Conservation (phyloP, 345 rosid species). For the Stellera chamaejasme region DNA sequence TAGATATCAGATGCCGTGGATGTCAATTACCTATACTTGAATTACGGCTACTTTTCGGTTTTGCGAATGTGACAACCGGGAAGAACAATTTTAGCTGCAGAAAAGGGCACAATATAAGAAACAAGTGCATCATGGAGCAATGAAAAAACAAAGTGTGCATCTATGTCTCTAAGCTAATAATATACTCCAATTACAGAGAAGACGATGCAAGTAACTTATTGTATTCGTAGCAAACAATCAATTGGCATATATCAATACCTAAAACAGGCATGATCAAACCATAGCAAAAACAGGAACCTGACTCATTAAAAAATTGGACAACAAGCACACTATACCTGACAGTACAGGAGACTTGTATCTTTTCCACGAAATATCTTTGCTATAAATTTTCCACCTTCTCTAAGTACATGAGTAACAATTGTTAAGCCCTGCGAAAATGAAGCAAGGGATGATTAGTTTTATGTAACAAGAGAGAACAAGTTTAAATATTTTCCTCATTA, state of each 20-base stretch:
- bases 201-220: neutral
- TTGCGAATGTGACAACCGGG: slow-evolving; percentile 88
- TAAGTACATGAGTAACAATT: slow-evolving; percentile 75
- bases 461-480: no score
- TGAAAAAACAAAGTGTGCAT: no score
- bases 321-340: slow-evolving; percentile 49
- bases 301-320: neutral
- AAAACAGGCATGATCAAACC: neutral
- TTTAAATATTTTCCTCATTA: no score
- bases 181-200: neutral
- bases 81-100: slow-evolving; percentile 85
- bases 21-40: slow-evolving; percentile 80
- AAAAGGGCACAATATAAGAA: slow-evolving; percentile 4
- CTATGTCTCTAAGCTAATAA: neutral
- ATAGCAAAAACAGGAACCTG: neutral
- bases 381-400: slow-evolving; percentile 87
- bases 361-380: slow-evolving; percentile 98
- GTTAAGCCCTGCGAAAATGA: slow-evolving; percentile 63
- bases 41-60: slow-evolving; percentile 98
- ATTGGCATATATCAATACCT: neutral
- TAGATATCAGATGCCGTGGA: neutral
- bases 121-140: neutral
- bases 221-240: neutral
- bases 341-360: slow-evolving; percentile 90
- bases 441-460: no score